Evolutionary conservation across 768 basidiomycete genomes (phyloP), one percentile per base, ranked within the genome.

Genomic region (Peribolospora kevripleyi): DNA sequence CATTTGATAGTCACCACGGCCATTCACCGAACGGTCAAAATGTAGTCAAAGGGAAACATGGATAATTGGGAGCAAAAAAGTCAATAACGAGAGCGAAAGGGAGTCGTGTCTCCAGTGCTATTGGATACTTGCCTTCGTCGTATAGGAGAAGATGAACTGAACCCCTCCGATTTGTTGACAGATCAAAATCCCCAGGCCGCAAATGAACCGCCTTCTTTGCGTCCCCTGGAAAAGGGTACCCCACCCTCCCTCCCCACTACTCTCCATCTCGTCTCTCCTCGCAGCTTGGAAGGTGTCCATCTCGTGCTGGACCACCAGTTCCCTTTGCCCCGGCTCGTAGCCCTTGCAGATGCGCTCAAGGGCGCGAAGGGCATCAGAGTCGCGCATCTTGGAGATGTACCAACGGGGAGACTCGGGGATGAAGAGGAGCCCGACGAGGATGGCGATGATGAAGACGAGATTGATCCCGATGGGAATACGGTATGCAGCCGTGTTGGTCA

Each of bases 121-220:
- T 25, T 25, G 25, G 25, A 25, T 1, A 25, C 25, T 25, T 25
- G 25, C 25, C 25, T 25, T 51, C 8, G 60, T 61, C 25, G 59
- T 60, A 55, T 65, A 65, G 9, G 55, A 55, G 56, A 63, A 65
- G 57, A 68, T 64, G 63, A 68, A 68, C 55, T 68, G 66, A 11
- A 65, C 65, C 48, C 65, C 65, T 5, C 60, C 61, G 54, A 68
- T 68, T 50, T 66, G 65, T 53, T 61, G 61, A 52, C 65, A 65
- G 43, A 63, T 60, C 9, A 68, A 57, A 50, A 68, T 66, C 48
- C 67, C 67, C 54, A 67, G 64, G 4, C 63, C 65, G 36, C 62
- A 63, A 53, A 63, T 54, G 55, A 68, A 63, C 58, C 65, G 64
- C 50, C 64, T 53, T 50, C 65, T 52, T 50, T 67, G 61, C 41